A percentile compares a stretch with the other conserved stretches of the same genome.
Evolutionary conservation across 768 basidiomycete genomes (phyloP).

Genomic region (Mycena belliarum): DNA sequence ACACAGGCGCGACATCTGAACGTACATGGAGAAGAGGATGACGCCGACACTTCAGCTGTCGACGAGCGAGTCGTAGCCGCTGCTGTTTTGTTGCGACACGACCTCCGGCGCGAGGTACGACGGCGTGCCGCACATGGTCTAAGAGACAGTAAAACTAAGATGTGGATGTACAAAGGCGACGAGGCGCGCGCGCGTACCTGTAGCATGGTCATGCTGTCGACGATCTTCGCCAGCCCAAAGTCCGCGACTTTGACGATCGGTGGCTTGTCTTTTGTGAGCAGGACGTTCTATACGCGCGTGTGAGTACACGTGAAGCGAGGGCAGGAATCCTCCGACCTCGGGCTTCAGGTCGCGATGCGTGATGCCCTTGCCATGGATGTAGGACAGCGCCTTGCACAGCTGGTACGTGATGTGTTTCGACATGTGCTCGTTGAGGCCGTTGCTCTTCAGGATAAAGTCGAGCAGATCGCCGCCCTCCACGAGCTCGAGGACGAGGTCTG

Average conservation of each 20-base stretch:
- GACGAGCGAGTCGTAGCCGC: slow-evolving; percentile 86
- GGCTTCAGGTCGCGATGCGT: slow-evolving; percentile 95
- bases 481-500: slow-evolving; percentile 14
- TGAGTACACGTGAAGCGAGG: neutral
- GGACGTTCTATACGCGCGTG: slow-evolving; percentile 59
- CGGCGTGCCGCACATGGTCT: slow-evolving; percentile 97
- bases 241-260: slow-evolving; percentile 84
- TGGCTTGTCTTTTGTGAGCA: slow-evolving; percentile 69
- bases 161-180: too few relatives aligned
- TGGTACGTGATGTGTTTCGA: slow-evolving; percentile 75
- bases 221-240: slow-evolving; percentile 94
- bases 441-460: neutral
- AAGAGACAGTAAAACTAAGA: neutral
- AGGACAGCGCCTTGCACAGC: slow-evolving; percentile 80
- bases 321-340: slow-evolving; percentile 44
- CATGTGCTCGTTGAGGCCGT: slow-evolving; percentile 25
- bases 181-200: too few relatives aligned
- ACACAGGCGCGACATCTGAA: slow-evolving; percentile 24
- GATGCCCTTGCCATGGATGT: slow-evolving; percentile 74
- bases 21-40: slow-evolving; percentile 89
- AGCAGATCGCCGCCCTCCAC: slow-evolving; percentile 9
- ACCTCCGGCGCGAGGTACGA: slow-evolving; percentile 94
- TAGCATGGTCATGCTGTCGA: slow-evolving; percentile 76
- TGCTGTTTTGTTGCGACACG: slow-evolving; percentile 58
- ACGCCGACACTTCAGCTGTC: slow-evolving; percentile 98